These are phyloP conservation scores for Teunomyces cretensis DNA, from an alignment of 805 yeast genomes.

Conservation along the genomic window DNA sequence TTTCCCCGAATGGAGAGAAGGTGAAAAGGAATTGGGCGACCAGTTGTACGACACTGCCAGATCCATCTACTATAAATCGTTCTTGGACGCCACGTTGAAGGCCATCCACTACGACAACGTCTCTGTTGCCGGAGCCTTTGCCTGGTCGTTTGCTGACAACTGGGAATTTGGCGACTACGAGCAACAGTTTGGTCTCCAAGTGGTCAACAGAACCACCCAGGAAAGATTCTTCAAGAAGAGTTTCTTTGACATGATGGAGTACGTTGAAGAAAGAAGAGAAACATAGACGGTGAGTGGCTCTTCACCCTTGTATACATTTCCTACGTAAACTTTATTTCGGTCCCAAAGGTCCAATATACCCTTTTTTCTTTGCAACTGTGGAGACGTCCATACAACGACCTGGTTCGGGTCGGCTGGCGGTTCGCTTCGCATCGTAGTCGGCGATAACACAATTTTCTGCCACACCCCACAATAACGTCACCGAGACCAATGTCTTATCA, in stretches of 20 bases:
- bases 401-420: not conserved
- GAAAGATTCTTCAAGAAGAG: constrained; percentile 22
- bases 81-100: constrained; percentile 24
- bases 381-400: not conserved
- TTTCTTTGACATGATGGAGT: constrained; percentile 4
- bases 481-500: not conserved
- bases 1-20: constrained; percentile 31
- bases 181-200: constrained; percentile 24
- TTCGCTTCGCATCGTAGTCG: not conserved
- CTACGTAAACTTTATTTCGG: too few relatives aligned
- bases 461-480: constrained; percentile 4
- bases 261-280: constrained; percentile 1
- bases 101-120: constrained; percentile 24
- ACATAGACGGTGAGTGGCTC: too few relatives aligned
- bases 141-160: constrained; percentile 34
- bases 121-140: constrained; percentile 27
- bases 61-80: constrained; percentile 28
- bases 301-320: too few relatives aligned
- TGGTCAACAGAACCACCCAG: constrained; percentile 25
- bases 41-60: constrained; percentile 27
- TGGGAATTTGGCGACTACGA: constrained; percentile 30
- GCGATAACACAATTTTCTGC: not conserved
- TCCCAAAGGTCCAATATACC: not conserved
- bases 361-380: not conserved
- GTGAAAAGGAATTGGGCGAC: constrained; percentile 20